These are phyloP conservation scores for Suhomyces bolitotheri DNA, from an alignment of 1,139 yeast genomes.

Conservation along the genomic window DNA sequence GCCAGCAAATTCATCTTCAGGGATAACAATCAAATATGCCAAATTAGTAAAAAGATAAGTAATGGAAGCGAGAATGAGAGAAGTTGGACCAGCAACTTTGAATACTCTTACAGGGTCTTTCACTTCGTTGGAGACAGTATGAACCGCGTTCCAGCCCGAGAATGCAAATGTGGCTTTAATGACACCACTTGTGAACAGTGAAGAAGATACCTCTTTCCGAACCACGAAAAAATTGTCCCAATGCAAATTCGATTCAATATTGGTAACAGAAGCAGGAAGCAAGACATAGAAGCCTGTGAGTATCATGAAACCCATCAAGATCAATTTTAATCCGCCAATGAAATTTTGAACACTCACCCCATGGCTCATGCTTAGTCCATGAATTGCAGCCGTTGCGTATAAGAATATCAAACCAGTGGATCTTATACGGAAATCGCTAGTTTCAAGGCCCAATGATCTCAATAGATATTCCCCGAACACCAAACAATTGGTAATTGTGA, in stretches of 20 bases:
- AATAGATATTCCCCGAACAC: constrained; percentile 71
- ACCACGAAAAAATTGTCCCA: constrained; percentile 31
- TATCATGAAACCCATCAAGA: constrained; percentile 49
- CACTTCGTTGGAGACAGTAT: constrained; percentile 61
- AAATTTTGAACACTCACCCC: constrained; percentile 58
- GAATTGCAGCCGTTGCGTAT: constrained; percentile 45
- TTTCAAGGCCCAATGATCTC: constrained; percentile 45
- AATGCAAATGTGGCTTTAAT: constrained; percentile 61
- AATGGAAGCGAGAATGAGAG: constrained; percentile 47
- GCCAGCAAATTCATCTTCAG: constrained; percentile 51
- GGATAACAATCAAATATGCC: constrained; percentile 56
- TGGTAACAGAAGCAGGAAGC: constrained; percentile 42
- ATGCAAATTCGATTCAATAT: constrained; percentile 42
- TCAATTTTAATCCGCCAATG: constrained; percentile 55
- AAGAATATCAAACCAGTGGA: constrained; percentile 47
- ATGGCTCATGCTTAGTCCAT: constrained; percentile 53
- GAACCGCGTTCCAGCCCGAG: constrained; percentile 67
- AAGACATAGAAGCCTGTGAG: constrained; percentile 52
- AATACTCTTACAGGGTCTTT: constrained; percentile 58
- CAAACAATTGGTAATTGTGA: constrained; percentile 62
- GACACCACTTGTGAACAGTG: constrained; percentile 56
- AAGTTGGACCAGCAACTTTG: constrained; percentile 60
- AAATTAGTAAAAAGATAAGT: constrained; percentile 57
- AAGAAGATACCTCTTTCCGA: constrained; percentile 33
- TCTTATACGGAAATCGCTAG: constrained; percentile 41